Percentiles rank a stretch among this genome's conserved stretches.
These are phyloP conservation scores for Cyberlindnera galapagoensis DNA, from an alignment of 805 yeast species.

Conservation along the genomic window DNA sequence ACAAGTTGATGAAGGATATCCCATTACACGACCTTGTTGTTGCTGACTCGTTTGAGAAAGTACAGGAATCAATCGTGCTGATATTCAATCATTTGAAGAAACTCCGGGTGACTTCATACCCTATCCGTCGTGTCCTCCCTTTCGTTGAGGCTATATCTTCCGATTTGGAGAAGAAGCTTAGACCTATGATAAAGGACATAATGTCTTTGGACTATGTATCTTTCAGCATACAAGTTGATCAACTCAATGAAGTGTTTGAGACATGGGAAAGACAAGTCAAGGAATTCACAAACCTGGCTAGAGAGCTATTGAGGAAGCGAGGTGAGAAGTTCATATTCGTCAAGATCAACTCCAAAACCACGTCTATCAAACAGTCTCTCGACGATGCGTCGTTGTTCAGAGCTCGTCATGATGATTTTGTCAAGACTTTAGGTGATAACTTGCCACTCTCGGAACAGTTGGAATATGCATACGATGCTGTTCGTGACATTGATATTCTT, in stretches of 20 bases:
- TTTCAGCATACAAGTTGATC: conserved; percentile 30
- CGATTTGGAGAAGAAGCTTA: conserved; percentile 45
- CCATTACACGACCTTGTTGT: conserved; percentile 56
- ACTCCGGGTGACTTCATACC: conserved; percentile 53
- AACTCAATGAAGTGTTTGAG: conserved; percentile 30
- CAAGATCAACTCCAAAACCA: conserved; percentile 43
- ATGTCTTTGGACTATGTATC: conserved; percentile 36
- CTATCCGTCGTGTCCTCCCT: conserved; percentile 54
- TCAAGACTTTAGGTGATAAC: conserved; percentile 27
- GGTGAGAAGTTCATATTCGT: conserved; percentile 65
- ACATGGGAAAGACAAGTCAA: conserved; percentile 57
- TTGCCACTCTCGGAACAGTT: conserved; percentile 26
- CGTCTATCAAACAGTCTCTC: conserved; percentile 35
- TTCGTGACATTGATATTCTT: conserved; percentile 31
- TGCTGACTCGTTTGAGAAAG: conserved; percentile 36
- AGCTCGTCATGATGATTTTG: conserved; percentile 44
- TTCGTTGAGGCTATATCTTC: conserved; percentile 59
- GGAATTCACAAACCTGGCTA: conserved; percentile 56
- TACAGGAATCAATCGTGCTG: conserved; percentile 38
- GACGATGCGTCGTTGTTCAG: conserved; percentile 41
- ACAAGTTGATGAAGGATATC: conserved; percentile 59
- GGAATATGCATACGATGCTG: conserved; percentile 34
- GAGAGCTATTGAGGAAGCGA: conserved; percentile 71
- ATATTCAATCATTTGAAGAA: conserved; percentile 61
- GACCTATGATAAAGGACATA: conserved; percentile 34